Conservation (phyloP, 768 basidiomycete genomes). For the Kwoniella bestiolae region DNA sequence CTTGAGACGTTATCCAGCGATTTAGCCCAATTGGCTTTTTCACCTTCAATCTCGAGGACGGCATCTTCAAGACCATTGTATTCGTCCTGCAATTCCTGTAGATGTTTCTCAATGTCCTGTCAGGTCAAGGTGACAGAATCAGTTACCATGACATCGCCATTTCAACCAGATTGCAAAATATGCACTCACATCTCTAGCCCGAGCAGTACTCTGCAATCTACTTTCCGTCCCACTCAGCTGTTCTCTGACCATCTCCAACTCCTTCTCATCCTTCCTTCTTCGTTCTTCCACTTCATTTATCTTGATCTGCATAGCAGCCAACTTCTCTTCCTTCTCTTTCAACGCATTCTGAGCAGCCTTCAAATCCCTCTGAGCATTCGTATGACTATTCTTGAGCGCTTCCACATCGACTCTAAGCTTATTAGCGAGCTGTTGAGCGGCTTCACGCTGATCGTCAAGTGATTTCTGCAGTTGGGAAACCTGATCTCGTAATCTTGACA, state of each 20-base stretch:
- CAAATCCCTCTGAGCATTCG: constrained; percentile 69
- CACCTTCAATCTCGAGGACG: constrained; percentile 79
- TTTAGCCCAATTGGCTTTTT: constrained; percentile 72
- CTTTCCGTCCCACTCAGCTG: constrained; percentile 33
- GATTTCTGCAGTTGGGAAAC: constrained; percentile 68
- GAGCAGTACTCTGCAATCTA: constrained; percentile 25
- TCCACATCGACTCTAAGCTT: constrained; percentile 79
- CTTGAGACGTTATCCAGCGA: constrained; percentile 73
- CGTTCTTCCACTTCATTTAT: constrained; percentile 20
- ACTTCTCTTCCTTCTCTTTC: constrained; percentile 62
- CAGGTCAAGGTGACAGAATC: not conserved
- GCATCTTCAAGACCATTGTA: constrained; percentile 87
- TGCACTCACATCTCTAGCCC: constrained; percentile 71
- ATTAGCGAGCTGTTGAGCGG: constrained; percentile 69
- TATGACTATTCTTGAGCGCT: constrained; percentile 66
- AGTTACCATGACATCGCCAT: constrained; percentile 5
- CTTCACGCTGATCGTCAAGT: constrained; percentile 68
- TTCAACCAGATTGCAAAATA: not conserved
- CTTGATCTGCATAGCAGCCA: constrained; percentile 46
- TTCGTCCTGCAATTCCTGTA: constrained; percentile 72
- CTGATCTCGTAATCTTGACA: constrained; percentile 71
- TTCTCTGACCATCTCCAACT: constrained; percentile 33
- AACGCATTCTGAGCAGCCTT: constrained; percentile 63
- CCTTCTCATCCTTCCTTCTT: constrained; percentile 33
- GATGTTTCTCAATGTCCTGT: constrained; percentile 76